Conservation (phyloP, 768 basidiomycete genomes). For the Hericium rajendrae region DNA sequence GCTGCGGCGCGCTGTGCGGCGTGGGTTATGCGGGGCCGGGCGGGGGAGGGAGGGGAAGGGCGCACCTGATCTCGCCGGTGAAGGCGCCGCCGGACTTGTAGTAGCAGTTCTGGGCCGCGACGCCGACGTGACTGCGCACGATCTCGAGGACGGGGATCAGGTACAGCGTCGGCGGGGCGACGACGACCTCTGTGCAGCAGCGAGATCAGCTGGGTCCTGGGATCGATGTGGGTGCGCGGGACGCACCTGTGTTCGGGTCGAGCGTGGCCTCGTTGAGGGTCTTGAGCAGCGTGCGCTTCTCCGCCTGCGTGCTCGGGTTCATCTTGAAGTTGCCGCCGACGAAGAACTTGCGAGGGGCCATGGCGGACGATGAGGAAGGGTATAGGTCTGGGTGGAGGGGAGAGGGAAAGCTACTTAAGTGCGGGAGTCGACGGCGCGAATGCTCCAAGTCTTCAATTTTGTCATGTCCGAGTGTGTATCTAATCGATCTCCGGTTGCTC, state of each 20-base stretch:
- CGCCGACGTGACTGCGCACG: conserved; percentile 57
- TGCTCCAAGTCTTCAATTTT: too few relatives aligned
- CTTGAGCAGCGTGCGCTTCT: conserved; percentile 56
- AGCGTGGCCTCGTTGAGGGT: conserved; percentile 71
- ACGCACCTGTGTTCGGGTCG: conserved; percentile 66
- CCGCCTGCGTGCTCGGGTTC: conserved; percentile 66
- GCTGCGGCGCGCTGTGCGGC: conserved; percentile 73
- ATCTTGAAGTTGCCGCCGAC: conserved; percentile 99
- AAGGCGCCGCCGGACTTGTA: conserved; percentile 79
- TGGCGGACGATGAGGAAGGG: conserved; percentile 17
- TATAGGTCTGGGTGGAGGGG: background rate
- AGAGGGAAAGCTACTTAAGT: background rate
- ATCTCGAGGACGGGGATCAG: conserved; percentile 60
- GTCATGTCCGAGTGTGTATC: too few relatives aligned
- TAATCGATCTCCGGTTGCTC: too few relatives aligned
- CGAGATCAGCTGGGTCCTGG: background rate
- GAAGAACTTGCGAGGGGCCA: conserved; percentile 76
- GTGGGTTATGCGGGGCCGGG: background rate
- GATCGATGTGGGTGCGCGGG: conserved; percentile 2
- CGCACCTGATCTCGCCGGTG: conserved; percentile 92
- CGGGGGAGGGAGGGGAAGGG: background rate
- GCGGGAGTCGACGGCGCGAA: background rate
- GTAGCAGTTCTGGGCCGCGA: conserved; percentile 91
- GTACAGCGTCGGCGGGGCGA: conserved; percentile 87
- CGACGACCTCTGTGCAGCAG: conserved; percentile 68